phyloP scores from a whole-genome alignment of 768 basidiomycete species.

The Boletus subcaerulescens region DNA sequence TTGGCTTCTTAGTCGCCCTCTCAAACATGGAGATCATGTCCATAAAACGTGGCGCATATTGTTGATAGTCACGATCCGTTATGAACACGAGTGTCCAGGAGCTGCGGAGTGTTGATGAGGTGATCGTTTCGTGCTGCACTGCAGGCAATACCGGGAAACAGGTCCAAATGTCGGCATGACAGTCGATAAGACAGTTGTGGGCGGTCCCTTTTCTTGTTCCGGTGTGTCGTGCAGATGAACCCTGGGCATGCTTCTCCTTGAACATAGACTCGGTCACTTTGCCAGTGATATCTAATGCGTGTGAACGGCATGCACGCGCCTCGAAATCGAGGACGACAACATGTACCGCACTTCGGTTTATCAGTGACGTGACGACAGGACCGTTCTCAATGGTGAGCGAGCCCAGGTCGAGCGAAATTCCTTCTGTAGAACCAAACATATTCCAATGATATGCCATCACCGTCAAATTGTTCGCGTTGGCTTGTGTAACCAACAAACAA shows the following conservation, averaged over 20 bases:
- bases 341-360: constrained; percentile 41
- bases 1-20: constrained; percentile 49
- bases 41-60: constrained; percentile 42
- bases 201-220: constrained; percentile 15
- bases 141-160: constrained; percentile 58
- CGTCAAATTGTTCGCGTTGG: constrained; percentile 4
- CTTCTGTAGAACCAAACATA: constrained; percentile 51
- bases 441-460: constrained; percentile 51
- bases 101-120: constrained; percentile 32
- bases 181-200: constrained; percentile 54
- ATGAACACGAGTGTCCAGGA: constrained; percentile 43
- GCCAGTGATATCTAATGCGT: constrained; percentile 50
- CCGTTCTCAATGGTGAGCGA: constrained; percentile 19
- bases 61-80: constrained; percentile 34
- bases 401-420: constrained; percentile 38
- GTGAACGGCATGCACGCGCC: constrained; percentile 36
- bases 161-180: constrained; percentile 56
- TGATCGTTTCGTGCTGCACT: constrained; percentile 44
- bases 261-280: constrained; percentile 57
- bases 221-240: constrained; percentile 4
- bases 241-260: constrained; percentile 37
- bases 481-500: constrained; percentile 42
- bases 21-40: constrained; percentile 49
- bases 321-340: constrained; percentile 39
- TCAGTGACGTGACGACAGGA: constrained; percentile 44